These are phyloP conservation scores for Pleurotus ostreatus DNA, from an alignment of 768 basidiomycete genomes.

Conservation along the genomic window DNA sequence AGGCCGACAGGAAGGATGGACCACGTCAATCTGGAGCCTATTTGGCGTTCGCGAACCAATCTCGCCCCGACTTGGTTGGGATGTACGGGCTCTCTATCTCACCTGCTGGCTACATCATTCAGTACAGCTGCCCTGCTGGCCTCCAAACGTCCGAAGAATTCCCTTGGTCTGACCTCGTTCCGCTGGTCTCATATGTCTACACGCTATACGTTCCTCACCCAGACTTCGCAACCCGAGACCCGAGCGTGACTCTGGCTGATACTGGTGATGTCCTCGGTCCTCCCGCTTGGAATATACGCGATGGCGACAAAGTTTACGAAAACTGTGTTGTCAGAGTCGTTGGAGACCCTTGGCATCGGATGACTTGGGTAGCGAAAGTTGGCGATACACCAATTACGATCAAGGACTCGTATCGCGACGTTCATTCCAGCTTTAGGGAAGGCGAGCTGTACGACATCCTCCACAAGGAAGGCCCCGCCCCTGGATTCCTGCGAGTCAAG, in stretches of 20 bases:
- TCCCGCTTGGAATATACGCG: constrained; percentile 6
- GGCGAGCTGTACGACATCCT: background rate
- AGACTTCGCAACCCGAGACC: background rate
- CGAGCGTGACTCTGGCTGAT: constrained; percentile 3
- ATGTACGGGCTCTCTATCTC: background rate
- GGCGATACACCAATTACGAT: background rate
- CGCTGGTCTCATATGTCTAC: constrained; percentile 6
- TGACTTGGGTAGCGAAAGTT: constrained; percentile 1
- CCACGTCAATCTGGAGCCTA: constrained; percentile 6
- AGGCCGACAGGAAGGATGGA: background rate
- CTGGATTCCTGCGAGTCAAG: too few relatives aligned
- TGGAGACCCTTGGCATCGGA: constrained; percentile 5
- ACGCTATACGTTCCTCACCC: constrained; percentile 6
- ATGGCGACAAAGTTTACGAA: background rate
- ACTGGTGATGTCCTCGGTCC: background rate
- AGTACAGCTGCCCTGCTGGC: constrained; percentile 9
- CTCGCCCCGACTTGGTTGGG: constrained; percentile 8
- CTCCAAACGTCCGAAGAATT: background rate
- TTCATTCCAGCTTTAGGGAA: background rate
- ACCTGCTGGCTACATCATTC: background rate
- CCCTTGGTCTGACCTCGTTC: background rate
- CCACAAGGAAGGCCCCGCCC: too few relatives aligned
- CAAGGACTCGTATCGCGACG: background rate
- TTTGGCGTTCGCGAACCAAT: constrained; percentile 5
- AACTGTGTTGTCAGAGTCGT: constrained; percentile 5